Evolutionary conservation across 2,329 filamentous ascomycete species (phyloP), one percentile per base, ranked within the genome.

Genomic region (Fusarium graminum): DNA sequence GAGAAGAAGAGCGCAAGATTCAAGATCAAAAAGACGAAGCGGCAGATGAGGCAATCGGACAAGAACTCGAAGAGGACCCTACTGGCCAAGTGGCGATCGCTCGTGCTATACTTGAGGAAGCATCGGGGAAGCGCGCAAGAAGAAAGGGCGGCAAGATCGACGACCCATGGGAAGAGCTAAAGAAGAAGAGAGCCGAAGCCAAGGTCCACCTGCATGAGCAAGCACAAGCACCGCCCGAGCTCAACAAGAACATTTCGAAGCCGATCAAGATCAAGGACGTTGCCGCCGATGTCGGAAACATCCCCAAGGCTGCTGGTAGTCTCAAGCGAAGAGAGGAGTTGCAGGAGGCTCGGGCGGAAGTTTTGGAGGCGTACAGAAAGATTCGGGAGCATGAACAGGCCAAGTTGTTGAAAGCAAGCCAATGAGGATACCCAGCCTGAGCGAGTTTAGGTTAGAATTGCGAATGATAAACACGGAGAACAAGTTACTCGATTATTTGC

Each of bases 161-260:
- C 42, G 92, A 94, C 76, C 92, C 92, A 1, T 97, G 92, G 92
- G 88, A 86, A 41, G 87, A 87, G 63, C 77, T 97, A 67, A 90
- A 90, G 75, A 84, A 84, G 75, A 88, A 88, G 79, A 82, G 88
- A 56, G 88, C 86, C 26, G 85, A 87, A 68, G 79, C 76, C 25
- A 84, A 81, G 67, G 74, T 81, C 39, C 81, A 81, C 4, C 74
- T 88, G 16, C 80, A 87, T 62, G 85, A 87, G 63, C 82, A 94
- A 28, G 93, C 87, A 4, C 83, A 89, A 71, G 93, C 92, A 36
- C 94, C 94, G 29, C 93, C 94, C 0, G 86, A 86, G 65, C 84
- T 96, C 53, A 85, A 87, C 68, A 88, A 85, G 63, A 74, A 74
- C 49, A 64, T 70, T 43, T 67, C 74, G 8, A 74, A 74, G 29